These are phyloP conservation scores for Phlebiopsis gigantea DNA, from an alignment of 768 basidiomycete species.

Conservation along the genomic window DNA sequence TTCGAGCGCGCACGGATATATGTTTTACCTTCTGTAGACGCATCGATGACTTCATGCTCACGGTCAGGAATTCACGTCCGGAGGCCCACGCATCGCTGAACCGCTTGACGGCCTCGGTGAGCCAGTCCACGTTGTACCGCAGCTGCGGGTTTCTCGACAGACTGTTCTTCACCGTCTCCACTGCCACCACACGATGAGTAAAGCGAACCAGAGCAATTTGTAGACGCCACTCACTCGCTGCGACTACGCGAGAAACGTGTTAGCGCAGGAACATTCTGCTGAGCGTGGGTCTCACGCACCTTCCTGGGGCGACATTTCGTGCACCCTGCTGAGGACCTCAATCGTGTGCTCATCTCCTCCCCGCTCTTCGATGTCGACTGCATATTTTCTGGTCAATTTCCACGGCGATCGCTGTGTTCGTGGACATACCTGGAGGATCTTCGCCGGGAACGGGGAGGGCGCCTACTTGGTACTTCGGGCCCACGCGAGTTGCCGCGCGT, in stretches of 20 bases:
- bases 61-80: slow-evolving; percentile 50
- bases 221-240: slow-evolving; percentile 8
- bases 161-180: slow-evolving; percentile 54
- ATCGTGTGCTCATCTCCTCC: slow-evolving; percentile 69
- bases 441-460: slow-evolving; percentile 35
- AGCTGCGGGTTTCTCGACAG: slow-evolving; percentile 50
- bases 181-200: neutral
- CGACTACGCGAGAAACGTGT: slow-evolving; percentile 7
- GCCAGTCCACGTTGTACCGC: slow-evolving; percentile 70
- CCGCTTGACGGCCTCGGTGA: slow-evolving; percentile 69
- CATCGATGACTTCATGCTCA: slow-evolving; percentile 55
- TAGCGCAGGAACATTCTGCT: slow-evolving; percentile 9
- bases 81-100: slow-evolving; percentile 64
- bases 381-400: neutral
- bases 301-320: slow-evolving; percentile 61
- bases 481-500: slow-evolving; percentile 85
- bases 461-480: slow-evolving; percentile 76
- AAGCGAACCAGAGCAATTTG: neutral
- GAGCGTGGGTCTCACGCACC: slow-evolving; percentile 37
- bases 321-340: slow-evolving; percentile 63
- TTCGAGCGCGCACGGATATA: neutral
- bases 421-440: slow-evolving; percentile 22
- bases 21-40: slow-evolving; percentile 58
- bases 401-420: neutral
- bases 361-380: slow-evolving; percentile 43